phyloP scores from a whole-genome alignment of 768 basidiomycete genomes.

The Leccinum truebloodii region DNA sequence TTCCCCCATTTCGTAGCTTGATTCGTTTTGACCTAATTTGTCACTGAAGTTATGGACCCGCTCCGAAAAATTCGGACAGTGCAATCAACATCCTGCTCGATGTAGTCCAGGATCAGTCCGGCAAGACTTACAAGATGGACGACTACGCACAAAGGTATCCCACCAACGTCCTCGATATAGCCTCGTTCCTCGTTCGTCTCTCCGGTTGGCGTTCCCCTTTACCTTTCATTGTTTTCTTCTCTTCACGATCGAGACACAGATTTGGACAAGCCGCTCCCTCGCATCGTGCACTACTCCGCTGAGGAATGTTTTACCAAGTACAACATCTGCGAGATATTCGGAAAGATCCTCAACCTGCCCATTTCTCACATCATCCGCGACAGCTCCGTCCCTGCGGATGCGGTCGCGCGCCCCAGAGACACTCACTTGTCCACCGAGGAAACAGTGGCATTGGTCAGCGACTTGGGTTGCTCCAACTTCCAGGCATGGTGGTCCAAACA shows the following conservation, averaged over 20 bases:
- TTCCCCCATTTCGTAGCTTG: neutral
- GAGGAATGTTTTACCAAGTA: conserved; percentile 89
- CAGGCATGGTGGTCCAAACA: conserved; percentile 82
- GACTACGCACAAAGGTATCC: conserved; percentile 92
- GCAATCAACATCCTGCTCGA: conserved; percentile 90
- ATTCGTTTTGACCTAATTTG: conserved; percentile 2
- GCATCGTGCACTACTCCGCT: conserved; percentile 84
- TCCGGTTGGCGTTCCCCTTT: conserved; percentile 46
- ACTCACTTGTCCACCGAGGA: conserved; percentile 76
- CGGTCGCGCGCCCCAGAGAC: conserved; percentile 76
- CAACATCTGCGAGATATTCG: conserved; percentile 83
- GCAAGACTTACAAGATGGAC: conserved; percentile 93
- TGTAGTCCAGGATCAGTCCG: conserved; percentile 82
- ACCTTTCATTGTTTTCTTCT: neutral
- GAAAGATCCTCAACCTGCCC: conserved; percentile 65
- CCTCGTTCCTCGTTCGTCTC: conserved; percentile 77
- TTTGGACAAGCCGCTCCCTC: conserved; percentile 32
- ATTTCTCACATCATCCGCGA: conserved; percentile 78
- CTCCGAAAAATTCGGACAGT: conserved; percentile 80
- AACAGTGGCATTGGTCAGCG: conserved; percentile 66
- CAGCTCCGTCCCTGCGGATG: conserved; percentile 62
- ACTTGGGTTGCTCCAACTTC: conserved; percentile 67
- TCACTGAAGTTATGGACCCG: conserved; percentile 77
- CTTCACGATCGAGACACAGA: conserved; percentile 27
- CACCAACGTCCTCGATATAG: conserved; percentile 88